Percentiles rank a stretch among this genome's conserved stretches.
Evolutionary conservation across 345 rosid genomes (phyloP).

Genomic region (Conringia planisiliqua): DNA sequence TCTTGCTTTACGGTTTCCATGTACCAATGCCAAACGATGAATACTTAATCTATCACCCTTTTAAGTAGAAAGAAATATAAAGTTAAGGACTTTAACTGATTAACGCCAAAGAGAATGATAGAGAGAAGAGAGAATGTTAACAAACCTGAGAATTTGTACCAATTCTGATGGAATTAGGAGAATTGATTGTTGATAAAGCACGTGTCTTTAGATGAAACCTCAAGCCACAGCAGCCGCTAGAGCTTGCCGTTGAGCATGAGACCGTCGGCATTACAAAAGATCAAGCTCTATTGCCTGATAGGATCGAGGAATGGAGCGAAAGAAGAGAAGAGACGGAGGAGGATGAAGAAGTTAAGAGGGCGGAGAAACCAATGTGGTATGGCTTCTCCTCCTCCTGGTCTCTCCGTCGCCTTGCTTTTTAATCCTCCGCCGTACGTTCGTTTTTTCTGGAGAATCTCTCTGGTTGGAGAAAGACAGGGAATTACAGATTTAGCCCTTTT

Average conservation of each 20-base stretch:
- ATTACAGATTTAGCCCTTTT: constrained; percentile 20
- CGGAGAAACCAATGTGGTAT: constrained; percentile 14
- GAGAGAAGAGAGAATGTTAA: neutral
- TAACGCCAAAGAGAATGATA: neutral
- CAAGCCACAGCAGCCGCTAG: constrained; percentile 11
- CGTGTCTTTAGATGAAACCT: neutral
- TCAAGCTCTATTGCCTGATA: neutral
- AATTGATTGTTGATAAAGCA: neutral
- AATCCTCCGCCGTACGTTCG: constrained; percentile 17
- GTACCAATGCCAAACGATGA: constrained; percentile 32
- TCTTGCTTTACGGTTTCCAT: constrained; percentile 23
- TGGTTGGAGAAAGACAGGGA: neutral
- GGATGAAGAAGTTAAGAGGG: no score
- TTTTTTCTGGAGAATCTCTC: constrained; percentile 8
- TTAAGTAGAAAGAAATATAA: neutral
- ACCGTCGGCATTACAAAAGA: constrained; percentile 23
- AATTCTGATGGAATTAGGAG: constrained; percentile 7
- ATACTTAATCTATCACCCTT: constrained; percentile 41
- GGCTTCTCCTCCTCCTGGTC: neutral
- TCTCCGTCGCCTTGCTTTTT: constrained; percentile 12
- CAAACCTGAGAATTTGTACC: constrained; percentile 16
- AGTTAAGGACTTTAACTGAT: neutral
- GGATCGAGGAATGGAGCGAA: no score
- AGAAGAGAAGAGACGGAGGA: no score
- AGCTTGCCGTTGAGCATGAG: constrained; percentile 29